Evolutionary conservation across 345 rosid species (phyloP).

Genomic region (Syzygium aromaticum): DNA sequence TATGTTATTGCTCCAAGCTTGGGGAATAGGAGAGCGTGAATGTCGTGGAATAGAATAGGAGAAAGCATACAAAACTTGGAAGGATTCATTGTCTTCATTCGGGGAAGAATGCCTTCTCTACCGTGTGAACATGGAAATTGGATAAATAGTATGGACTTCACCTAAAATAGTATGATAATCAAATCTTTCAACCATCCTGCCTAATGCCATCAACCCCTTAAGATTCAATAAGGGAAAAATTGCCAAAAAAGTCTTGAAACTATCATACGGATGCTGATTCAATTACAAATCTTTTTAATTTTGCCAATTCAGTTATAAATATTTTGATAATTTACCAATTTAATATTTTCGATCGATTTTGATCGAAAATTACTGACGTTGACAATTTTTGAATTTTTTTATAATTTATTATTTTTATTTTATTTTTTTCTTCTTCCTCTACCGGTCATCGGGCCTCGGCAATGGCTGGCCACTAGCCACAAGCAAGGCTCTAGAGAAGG

Average conservation of each 20-base stretch:
- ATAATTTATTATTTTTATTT: too few relatives aligned
- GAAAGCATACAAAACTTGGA: background rate
- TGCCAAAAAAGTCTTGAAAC: too few relatives aligned
- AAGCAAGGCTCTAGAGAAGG: background rate
- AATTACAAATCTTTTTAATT: too few relatives aligned
- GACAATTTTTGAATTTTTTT: too few relatives aligned
- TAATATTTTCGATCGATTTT: too few relatives aligned
- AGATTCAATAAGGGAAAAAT: background rate
- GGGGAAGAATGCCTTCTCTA: background rate
- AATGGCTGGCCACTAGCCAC: background rate
- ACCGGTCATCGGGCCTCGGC: fast-evolving
- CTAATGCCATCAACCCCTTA: background rate
- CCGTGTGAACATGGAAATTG: background rate
- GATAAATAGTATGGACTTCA: background rate
- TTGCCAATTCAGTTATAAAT: too few relatives aligned
- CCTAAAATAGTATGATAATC: background rate
- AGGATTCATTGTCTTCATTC: background rate
- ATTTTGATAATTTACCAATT: too few relatives aligned
- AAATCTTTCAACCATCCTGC: background rate
- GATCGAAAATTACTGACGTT: too few relatives aligned
- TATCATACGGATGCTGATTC: too few relatives aligned
- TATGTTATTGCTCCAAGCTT: background rate
- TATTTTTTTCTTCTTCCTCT: background rate
- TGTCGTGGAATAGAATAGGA: background rate
- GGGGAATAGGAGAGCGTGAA: background rate